Conservation (phyloP, 2,329 filamentous ascomycete species). For the Xylariaceae sp. region DNA sequence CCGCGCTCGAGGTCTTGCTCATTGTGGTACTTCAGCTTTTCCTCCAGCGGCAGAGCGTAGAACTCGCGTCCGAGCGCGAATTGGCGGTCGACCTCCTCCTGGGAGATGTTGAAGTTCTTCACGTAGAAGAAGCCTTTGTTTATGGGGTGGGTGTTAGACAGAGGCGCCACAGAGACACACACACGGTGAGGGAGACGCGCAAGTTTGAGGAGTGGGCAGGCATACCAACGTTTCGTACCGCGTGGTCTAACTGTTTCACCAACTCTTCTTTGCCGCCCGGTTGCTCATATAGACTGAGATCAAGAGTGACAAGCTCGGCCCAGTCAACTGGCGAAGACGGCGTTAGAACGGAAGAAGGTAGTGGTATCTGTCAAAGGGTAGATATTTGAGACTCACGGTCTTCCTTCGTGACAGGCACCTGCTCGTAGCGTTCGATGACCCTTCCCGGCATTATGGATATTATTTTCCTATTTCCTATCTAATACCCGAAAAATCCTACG, state of each 20-base stretch:
- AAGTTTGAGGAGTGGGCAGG: background rate
- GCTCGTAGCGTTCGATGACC: conserved; percentile 33
- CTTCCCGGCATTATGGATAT: conserved; percentile 30
- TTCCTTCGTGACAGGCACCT: conserved; percentile 35
- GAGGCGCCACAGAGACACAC: no score
- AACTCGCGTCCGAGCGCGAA: conserved; percentile 63
- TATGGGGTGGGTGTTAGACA: no score
- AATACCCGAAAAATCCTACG: conserved; percentile 4
- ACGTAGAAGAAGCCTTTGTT: conserved; percentile 65
- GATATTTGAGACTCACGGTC: conserved; percentile 25
- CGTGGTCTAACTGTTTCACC: conserved; percentile 38
- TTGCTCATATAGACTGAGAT: conserved; percentile 37
- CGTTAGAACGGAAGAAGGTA: background rate
- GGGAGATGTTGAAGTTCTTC: conserved; percentile 61
- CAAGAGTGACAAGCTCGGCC: conserved; percentile 37
- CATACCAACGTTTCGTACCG: conserved; percentile 34
- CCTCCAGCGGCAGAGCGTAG: conserved; percentile 57
- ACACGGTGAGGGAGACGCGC: conserved; percentile 10
- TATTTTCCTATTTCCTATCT: conserved; percentile 1
- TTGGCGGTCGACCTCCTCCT: conserved; percentile 60
- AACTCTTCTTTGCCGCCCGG: conserved; percentile 39
- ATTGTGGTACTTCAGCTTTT: conserved; percentile 59
- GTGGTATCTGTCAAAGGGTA: no score
- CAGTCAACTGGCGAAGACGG: conserved; percentile 27
- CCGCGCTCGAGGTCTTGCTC: conserved; percentile 49